A percentile compares a stretch with the other conserved stretches of the same genome.
Conservation (phyloP, 202 grass and related monocot species). For the Dendrocalamus latiflorus region DNA sequence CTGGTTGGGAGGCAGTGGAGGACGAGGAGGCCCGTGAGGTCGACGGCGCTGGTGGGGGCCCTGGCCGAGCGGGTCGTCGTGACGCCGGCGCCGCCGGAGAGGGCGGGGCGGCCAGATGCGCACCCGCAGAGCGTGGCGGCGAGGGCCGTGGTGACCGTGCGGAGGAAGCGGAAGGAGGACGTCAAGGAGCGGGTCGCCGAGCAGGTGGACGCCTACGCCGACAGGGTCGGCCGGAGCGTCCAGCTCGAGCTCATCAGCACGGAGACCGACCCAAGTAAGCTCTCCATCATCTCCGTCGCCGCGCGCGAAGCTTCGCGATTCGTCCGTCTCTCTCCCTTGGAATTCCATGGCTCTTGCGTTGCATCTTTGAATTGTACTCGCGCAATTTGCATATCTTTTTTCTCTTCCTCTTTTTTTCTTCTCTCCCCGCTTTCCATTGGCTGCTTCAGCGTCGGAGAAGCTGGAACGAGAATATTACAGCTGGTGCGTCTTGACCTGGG, state of each 20-base stretch:
- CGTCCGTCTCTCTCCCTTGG: background rate
- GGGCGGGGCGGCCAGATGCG: conserved; percentile 10
- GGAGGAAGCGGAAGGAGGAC: conserved; percentile 47
- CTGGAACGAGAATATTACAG: conserved; percentile 39
- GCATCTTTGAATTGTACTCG: conserved; percentile 14
- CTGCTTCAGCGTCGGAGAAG: conserved; percentile 1
- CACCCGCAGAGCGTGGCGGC: conserved; percentile 39
- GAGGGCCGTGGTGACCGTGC: conserved; percentile 58
- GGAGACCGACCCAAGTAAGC: conserved; percentile 70
- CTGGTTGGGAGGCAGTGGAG: background rate
- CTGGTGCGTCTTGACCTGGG: too few species aligned
- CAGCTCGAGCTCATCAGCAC: conserved; percentile 78
- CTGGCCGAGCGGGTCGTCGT: conserved; percentile 31
- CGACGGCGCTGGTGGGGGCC: conserved; percentile 2
- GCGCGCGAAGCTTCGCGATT: background rate
- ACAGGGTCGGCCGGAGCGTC: conserved; percentile 54
- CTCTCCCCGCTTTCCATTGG: background rate
- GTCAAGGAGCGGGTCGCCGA: conserved; percentile 38
- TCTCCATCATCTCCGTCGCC: background rate
- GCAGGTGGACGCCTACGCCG: conserved; percentile 70
- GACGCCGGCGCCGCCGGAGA: conserved; percentile 18
- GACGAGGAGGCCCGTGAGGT: background rate
- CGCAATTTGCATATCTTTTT: background rate
- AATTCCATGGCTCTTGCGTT: conserved; percentile 18
- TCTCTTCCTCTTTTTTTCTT: too few species aligned